These are phyloP conservation scores for Porcisia hertigi DNA, from an alignment of 208 protist genomes.

Conservation along the genomic window DNA sequence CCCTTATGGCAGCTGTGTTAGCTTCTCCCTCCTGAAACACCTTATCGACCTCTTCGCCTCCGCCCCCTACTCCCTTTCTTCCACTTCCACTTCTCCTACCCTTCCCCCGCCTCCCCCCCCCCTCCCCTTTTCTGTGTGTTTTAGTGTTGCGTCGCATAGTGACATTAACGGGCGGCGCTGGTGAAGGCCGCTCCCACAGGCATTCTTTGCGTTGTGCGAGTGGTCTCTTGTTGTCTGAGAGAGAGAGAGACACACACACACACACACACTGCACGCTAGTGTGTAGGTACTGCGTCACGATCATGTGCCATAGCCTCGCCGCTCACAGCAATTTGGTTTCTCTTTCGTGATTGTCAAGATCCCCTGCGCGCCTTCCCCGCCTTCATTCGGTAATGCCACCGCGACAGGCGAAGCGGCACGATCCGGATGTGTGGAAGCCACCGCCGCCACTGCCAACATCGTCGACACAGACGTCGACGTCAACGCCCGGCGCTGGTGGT, in stretches of 20 bases:
- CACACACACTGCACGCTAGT: too few relatives aligned
- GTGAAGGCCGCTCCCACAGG: background rate
- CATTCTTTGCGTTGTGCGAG: background rate
- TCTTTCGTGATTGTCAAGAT: background rate
- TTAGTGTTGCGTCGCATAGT: background rate
- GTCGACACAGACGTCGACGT: background rate
- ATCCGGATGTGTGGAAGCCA: constrained; percentile 74
- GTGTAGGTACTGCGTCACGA: background rate
- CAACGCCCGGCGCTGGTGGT: background rate
- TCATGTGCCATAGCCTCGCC: background rate
- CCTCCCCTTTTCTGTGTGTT: background rate
- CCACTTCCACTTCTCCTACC: too few relatives aligned
- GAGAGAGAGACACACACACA: background rate
- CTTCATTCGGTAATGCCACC: constrained; percentile 11
- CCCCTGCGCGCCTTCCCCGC: background rate
- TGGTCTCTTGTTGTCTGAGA: background rate
- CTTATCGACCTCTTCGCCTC: background rate
- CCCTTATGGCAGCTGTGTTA: background rate
- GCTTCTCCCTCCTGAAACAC: background rate
- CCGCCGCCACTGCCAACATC: constrained; percentile 31
- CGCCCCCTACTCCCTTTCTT: too few relatives aligned
- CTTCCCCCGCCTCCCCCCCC: background rate
- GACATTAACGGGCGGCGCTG: background rate
- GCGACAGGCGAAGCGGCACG: constrained; percentile 36
- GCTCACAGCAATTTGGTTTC: background rate